Percentiles rank a stretch among this genome's conserved stretches.
Evolutionary conservation across 345 rosid genomes (phyloP).

Genomic region (Abelmoschus esculentus): DNA sequence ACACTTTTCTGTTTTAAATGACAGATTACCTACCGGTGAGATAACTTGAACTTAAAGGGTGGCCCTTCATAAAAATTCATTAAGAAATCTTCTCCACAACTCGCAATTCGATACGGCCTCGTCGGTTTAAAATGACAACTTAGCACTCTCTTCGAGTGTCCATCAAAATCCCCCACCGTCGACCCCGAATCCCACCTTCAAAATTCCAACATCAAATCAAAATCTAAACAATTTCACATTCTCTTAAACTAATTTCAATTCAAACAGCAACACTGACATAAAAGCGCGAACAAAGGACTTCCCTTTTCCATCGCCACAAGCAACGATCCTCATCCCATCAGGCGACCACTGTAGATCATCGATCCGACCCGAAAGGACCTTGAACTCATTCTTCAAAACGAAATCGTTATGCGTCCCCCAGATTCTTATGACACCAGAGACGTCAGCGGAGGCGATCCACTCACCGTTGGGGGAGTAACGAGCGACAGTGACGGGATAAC

Average conservation of each 20-base stretch:
- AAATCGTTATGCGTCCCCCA: conserved; percentile 90
- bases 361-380: conserved; percentile 78
- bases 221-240: background rate
- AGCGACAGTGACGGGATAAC: conserved; percentile 80
- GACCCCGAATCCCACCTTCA: conserved; percentile 93
- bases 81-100: conserved; percentile 92
- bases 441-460: conserved; percentile 97
- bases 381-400: conserved; percentile 86
- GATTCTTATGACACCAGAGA: conserved; percentile 74
- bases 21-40: conserved; percentile 46
- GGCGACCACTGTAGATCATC: conserved; percentile 98
- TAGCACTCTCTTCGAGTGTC: conserved; percentile 80
- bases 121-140: conserved; percentile 92
- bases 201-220: conserved; percentile 2
- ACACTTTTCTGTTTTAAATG: background rate
- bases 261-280: conserved; percentile 42
- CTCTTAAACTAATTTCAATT: background rate
- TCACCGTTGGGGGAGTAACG: conserved; percentile 95
- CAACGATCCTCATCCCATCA: conserved; percentile 74
- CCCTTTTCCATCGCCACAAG: conserved; percentile 91
- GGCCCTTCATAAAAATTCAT: conserved; percentile 93
- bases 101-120: conserved; percentile 78
- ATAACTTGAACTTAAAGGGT: conserved; percentile 87
- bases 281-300: conserved; percentile 89
- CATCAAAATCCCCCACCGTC: conserved; percentile 92